phyloP scores from a whole-genome alignment of 805 yeast genomes.

The Blastobotrys robertii region DNA sequence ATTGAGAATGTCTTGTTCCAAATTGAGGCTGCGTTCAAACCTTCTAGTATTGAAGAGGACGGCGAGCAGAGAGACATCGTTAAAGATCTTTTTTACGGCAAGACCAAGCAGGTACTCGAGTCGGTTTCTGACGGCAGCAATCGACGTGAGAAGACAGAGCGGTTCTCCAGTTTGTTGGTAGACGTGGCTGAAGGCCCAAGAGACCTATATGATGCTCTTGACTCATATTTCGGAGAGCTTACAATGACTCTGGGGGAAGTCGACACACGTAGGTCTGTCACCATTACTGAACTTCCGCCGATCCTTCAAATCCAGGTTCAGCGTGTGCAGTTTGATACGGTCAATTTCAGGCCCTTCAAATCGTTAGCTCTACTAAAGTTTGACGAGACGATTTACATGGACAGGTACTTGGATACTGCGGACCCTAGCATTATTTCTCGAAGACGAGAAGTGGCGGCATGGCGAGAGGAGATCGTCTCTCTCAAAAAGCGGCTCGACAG shows the following conservation, averaged over 20 bases:
- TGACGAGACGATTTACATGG: constrained; percentile 69
- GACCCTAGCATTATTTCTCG: constrained; percentile 38
- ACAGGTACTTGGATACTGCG: constrained; percentile 69
- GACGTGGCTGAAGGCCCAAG: constrained; percentile 84
- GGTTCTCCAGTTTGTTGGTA: constrained; percentile 73
- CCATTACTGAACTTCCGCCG: constrained; percentile 64
- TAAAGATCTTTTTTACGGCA: constrained; percentile 76
- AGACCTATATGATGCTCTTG: constrained; percentile 84
- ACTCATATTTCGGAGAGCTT: constrained; percentile 70
- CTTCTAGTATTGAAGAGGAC: constrained; percentile 46
- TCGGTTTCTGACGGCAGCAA: constrained; percentile 25
- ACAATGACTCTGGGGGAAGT: constrained; percentile 57
- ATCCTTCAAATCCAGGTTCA: constrained; percentile 88
- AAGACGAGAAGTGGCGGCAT: constrained; percentile 44
- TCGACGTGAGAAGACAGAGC: constrained; percentile 51
- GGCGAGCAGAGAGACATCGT: constrained; percentile 82
- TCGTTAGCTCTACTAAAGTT: constrained; percentile 76
- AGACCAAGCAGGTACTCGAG: constrained; percentile 62
- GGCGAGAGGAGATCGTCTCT: constrained; percentile 39
- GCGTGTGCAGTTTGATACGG: constrained; percentile 82
- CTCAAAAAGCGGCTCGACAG: constrained; percentile 9
- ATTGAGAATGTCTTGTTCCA: constrained; percentile 89
- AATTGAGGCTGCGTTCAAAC: constrained; percentile 76
- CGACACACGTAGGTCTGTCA: constrained; percentile 59
- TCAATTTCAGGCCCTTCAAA: constrained; percentile 63